Evolutionary conservation across 495 filamentous ascomycete genomes (phyloP), one percentile per base, ranked within the genome.

Genomic region (Lasiosphaeria hispida): DNA sequence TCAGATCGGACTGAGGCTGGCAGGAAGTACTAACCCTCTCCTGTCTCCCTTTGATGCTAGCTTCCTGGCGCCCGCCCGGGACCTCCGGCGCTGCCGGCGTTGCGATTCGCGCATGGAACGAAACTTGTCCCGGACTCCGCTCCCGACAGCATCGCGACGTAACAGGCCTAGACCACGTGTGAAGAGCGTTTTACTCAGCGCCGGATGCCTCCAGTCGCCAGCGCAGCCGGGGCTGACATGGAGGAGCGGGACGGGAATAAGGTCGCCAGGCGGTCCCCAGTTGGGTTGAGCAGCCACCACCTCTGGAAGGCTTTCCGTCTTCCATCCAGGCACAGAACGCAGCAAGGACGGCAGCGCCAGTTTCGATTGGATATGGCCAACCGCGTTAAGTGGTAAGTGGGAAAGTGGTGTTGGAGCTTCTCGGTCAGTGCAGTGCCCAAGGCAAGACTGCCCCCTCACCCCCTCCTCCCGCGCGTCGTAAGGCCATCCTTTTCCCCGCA

Each of bases 401-500:
- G n/a, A 30, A 30, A 30, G 23, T 30, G 23, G 23, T 30, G 23
- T 2, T 2, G 5, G 23, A 30, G 23, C 2, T 30, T 30, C 23
- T 30, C 5, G 34, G 19, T 42, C n/a, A 33, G 18, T 19, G 23
- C 18, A 13, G 17, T 55, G 34, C 35, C 14, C 49, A 15, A 14
- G 36, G 41, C 47, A 14, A 19, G 38, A 15, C 37, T 13, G 41
- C 7, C 53, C 11, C 30, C 51, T 53, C 30, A 11, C 5, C 18
- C 45, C 34, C 37, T 39, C 38, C 18, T 19, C 59, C 36, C 55
- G 50, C 57, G 19, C 34, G 40, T 56, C 58, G 58, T 60, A 63
- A 57, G 60, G 63, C 63, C 57, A 52, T 61, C 55, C 47, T 51
- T 39, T 66, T 62, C 59, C 62, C 62, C 62, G 59, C 64, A 62